phyloP scores from a whole-genome alignment of 345 rosid genomes.

The Boechera retrofracta region DNA sequence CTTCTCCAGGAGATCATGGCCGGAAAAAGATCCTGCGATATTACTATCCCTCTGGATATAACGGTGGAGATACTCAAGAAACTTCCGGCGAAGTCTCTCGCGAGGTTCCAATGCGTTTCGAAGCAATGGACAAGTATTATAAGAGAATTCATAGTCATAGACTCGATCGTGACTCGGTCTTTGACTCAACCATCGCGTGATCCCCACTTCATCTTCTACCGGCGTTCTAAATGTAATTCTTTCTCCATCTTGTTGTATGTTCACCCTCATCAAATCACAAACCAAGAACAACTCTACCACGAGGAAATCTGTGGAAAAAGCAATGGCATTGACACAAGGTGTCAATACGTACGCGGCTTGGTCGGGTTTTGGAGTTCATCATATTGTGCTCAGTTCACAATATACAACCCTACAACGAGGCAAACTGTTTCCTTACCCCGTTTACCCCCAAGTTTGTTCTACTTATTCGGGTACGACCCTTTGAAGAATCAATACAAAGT shows the following conservation, averaged over 20 bases:
- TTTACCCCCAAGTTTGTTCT: background rate
- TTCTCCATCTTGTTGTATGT: background rate
- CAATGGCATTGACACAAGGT: fast-evolving
- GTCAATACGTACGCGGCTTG: conserved; percentile 1
- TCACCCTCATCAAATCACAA: background rate
- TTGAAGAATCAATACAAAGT: conserved; percentile 30
- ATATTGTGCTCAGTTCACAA: background rate
- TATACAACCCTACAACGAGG: conserved; percentile 19
- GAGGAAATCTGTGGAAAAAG: background rate
- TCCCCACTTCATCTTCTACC: background rate
- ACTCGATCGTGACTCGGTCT: conserved; percentile 14
- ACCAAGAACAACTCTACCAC: conserved; percentile 12
- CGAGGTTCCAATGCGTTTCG: conserved; percentile 4
- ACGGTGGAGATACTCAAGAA: conserved; percentile 15
- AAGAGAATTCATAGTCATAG: background rate
- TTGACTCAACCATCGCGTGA: background rate
- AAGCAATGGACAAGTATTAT: background rate
- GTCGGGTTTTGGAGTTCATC: background rate
- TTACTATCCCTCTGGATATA: background rate
- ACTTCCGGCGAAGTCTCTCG: background rate
- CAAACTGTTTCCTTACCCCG: background rate
- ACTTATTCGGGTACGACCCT: conserved; percentile 22
- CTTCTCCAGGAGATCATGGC: background rate
- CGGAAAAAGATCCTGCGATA: background rate
- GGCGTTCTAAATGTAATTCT: background rate